Base-by-base conservation (phyloP, 495 filamentous ascomycete genomes). In the Cercophora newfieldiana region DNA sequence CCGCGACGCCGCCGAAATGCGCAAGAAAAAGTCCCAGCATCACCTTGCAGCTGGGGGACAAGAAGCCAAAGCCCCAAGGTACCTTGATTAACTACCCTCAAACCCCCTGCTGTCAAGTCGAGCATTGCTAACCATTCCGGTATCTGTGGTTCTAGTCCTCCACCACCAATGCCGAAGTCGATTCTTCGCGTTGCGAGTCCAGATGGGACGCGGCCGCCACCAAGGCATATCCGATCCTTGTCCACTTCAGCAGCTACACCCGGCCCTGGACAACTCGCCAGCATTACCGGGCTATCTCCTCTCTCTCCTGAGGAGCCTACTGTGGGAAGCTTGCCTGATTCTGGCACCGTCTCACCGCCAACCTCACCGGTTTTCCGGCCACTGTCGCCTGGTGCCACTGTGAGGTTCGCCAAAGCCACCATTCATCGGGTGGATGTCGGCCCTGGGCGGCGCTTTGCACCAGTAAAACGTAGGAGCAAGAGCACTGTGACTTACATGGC, bases 401-500 rank as follows among this genome's bases (percentile, higher is more conserved):
- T 77, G n/a, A 65, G 73, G 18, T 77, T 77, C 31, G 73, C 71
- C 53, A 77, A 75, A 22, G 71, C 72, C 2, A 77, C 74, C 1
- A 66, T 75, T 10, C 74, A 77, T 66, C 53, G 69, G 10, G 71
- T 77, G 50, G 74, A 77, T 22, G 71, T 77, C 25, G 68, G 66
- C 2, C 71, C 73, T 0, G 71, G 73, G 19, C 68, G 73, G 18
- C 71, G 73, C 22, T 68, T 77, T 47, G 53, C 72, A 6, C 74
- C 74, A 6, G 73, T 77, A 8, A 77, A 69, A 70, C 71, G 73
- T 48, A 75, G 70, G 67, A 74, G 69, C 65, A 74, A 74, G 62
- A 75, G 73, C 61, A 75, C 73, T 6, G 31, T 75, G n/a, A 72
- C 73, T 4, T 77, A 77, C 59, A 65, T 77, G n/a, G 61, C 73